Percentiles rank a stretch among this genome's conserved stretches.
These are phyloP conservation scores for Pseudogymnoascus sp. DNA, from an alignment of 2,329 filamentous ascomycete species.

Conservation along the genomic window DNA sequence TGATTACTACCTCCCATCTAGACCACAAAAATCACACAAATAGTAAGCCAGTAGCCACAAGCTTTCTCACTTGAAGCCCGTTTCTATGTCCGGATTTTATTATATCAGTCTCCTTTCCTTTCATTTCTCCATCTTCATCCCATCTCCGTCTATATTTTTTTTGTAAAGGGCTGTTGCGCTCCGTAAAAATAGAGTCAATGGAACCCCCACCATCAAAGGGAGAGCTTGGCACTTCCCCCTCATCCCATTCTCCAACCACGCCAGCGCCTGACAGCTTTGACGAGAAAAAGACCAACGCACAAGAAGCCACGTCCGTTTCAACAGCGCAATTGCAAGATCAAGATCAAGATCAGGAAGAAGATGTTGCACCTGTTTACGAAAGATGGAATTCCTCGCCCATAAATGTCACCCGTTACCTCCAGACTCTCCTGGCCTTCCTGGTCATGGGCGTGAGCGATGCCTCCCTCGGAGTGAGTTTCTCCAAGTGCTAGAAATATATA, in stretches of 20 bases:
- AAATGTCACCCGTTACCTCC: slow-evolving; percentile 50
- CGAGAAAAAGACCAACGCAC: not conserved
- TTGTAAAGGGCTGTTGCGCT: not conserved
- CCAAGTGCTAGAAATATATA: slow-evolving; percentile 23
- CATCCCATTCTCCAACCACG: not conserved
- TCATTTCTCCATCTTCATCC: not conserved
- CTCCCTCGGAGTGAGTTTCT: slow-evolving; percentile 46
- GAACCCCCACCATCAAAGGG: not conserved
- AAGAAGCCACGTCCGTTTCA: not conserved
- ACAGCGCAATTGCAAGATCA: not conserved
- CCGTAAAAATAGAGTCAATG: not conserved
- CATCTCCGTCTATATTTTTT: not conserved
- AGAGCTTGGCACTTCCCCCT: slow-evolving; percentile 3
- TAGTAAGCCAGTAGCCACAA: not conserved
- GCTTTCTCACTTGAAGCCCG: not conserved
- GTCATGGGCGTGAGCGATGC: slow-evolving; percentile 64
- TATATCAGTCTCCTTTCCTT: slow-evolving; percentile 1
- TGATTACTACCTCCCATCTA: not conserved
- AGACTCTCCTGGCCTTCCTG: slow-evolving; percentile 52
- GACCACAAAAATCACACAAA: slow-evolving; percentile 6
- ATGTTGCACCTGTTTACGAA: slow-evolving; percentile 29
- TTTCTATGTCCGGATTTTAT: not conserved
- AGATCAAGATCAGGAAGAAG: not conserved
- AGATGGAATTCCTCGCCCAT: slow-evolving; percentile 54
- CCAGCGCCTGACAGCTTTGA: not conserved